phyloP scores from a whole-genome alignment of 2,329 filamentous ascomycete species.

The Fusarium chlamydosporum region DNA sequence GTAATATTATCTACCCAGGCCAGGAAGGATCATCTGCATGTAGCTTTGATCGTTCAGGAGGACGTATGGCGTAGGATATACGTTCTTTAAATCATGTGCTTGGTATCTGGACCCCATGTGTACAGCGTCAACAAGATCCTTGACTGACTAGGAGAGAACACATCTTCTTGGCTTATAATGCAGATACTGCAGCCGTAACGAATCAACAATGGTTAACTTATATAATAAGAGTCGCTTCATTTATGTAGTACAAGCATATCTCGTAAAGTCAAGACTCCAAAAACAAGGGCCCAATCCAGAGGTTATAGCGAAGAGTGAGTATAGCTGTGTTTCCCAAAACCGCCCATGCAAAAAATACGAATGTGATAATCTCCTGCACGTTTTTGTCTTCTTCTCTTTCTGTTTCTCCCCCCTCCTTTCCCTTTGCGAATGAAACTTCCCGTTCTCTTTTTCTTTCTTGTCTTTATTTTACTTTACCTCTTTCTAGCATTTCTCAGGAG shows the following conservation, averaged over 20 bases:
- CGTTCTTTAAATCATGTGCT: no score
- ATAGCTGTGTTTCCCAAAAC: conserved; percentile 32
- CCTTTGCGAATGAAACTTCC: background rate
- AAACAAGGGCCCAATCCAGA: conserved; percentile 28
- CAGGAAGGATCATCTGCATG: no score
- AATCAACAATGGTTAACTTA: conserved; percentile 22
- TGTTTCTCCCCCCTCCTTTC: background rate
- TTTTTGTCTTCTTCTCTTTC: background rate
- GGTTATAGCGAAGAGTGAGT: conserved; percentile 32
- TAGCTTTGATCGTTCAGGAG: no score
- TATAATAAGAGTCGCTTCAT: conserved; percentile 41
- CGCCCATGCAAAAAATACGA: conserved; percentile 30
- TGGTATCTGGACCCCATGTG: no score
- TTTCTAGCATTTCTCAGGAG: conserved; percentile 82
- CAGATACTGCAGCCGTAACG: background rate
- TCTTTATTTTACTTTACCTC: conserved; percentile 60
- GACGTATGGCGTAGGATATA: no score
- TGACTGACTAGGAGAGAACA: background rate
- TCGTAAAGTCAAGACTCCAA: conserved; percentile 42
- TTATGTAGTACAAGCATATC: conserved; percentile 48
- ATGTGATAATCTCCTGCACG: conserved; percentile 11
- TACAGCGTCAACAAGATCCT: background rate
- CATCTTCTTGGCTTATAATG: no score
- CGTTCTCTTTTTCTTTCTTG: background rate
- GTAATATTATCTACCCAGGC: no score